Conservation (phyloP, 2,329 filamentous ascomycete genomes). For the Calonectria honghensis region DNA sequence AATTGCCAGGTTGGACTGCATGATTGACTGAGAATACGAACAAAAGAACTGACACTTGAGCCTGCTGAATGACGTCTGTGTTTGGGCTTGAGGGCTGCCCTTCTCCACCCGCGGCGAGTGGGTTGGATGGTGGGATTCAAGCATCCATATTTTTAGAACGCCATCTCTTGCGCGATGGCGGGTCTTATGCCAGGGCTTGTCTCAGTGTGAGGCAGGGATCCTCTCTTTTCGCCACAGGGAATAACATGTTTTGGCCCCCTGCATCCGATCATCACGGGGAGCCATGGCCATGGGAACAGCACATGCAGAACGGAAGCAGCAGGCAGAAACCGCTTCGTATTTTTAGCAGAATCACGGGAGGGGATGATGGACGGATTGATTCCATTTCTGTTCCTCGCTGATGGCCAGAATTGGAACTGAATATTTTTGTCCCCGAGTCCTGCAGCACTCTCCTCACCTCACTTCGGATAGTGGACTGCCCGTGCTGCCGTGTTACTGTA, state of each 20-base stretch:
- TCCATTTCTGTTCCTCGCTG: neutral
- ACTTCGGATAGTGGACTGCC: neutral
- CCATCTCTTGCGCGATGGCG: slow-evolving; percentile 22
- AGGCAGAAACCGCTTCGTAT: neutral
- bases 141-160: slow-evolving; percentile 35
- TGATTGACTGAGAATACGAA: slow-evolving; percentile 38
- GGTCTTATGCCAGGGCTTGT: slow-evolving; percentile 27
- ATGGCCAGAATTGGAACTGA: neutral
- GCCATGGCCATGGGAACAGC: slow-evolving; percentile 14
- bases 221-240: slow-evolving; percentile 20
- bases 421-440: neutral
- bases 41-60: slow-evolving; percentile 36
- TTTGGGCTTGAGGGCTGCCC: slow-evolving; percentile 32
- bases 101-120: slow-evolving; percentile 25
- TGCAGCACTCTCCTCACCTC: neutral
- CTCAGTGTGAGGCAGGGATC: slow-evolving; percentile 29
- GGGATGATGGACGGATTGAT: neutral
- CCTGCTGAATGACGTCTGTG: slow-evolving; percentile 37
- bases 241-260: slow-evolving; percentile 32
- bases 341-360: neutral
- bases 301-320: neutral
- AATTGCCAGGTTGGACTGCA: slow-evolving; percentile 38
- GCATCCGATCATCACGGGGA: slow-evolving; percentile 32
- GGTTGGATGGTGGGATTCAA: slow-evolving; percentile 25
- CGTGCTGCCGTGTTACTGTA: slow-evolving; percentile 22